Evolutionary conservation across 805 yeast genomes (phyloP), one percentile per base, ranked within the genome.

Genomic region (Candida pseudofarinosa): DNA sequence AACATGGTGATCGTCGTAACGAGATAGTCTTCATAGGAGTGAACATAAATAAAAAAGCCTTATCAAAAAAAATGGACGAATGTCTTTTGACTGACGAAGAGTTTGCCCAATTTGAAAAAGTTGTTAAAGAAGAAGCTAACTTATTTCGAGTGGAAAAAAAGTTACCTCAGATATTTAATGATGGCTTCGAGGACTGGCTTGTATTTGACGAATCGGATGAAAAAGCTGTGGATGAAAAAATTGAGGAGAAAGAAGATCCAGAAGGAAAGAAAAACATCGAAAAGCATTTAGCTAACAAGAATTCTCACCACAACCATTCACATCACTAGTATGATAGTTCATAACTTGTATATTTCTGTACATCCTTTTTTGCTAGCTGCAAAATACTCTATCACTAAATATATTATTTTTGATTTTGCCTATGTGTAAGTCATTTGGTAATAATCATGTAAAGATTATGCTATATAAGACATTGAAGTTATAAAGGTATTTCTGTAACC

Each of bases 11-110:
- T 43, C 60, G 76, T 36, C 54, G 74, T 35, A 71, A 73, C 44
- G 77, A 73, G 47, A 45, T 73, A 18, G 77, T 73, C 1, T 66
- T 73, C 43, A 72, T 73, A 45, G 77, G 77, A 1, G 52, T 69
- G 15, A 53, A 58, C 10, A 49, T 73, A 4, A 55, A 70, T 39
- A 55, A 56, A 37, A 43, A 39, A 3, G 53, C 49, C 10, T 46
- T 72, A 5, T 50, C 60, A 6, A 47, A 56, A 31, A 62, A 46
- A 1, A 47, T 73, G 36, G 71, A 73, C 43, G 40, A 50, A 5
- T 72, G 77, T 48, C 56, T 73, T 39, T 46, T 73, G 32, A 66
- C 56, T 4, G 74, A 72, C 41, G 56, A 59, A 15, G 77, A 73
- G 44, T 62, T 47, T 43, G 50, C 42, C 2, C 41, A 47, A 6